These are phyloP conservation scores for Solanum paucissectum DNA, from an alignment of 257 asterid species.

Conservation along the genomic window DNA sequence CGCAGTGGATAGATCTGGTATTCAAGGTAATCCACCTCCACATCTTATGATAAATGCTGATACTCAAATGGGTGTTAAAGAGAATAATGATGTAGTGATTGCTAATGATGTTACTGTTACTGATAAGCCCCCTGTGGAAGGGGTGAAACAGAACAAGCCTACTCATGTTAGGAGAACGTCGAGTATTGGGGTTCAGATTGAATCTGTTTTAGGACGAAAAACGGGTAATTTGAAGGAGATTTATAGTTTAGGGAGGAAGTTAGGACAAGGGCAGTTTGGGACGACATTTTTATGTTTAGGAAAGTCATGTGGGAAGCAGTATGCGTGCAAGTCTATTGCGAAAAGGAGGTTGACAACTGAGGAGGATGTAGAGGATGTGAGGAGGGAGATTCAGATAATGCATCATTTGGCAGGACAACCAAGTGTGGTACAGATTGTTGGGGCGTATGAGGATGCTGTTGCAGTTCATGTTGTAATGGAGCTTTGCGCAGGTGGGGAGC, in stretches of 20 bases:
- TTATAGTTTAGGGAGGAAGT: constrained; percentile 55
- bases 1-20: constrained; percentile 4
- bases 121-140: constrained; percentile 12
- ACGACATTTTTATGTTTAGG: constrained; percentile 65
- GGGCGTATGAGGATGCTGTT: constrained; percentile 72
- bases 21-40: constrained; percentile 33
- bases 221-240: constrained; percentile 60
- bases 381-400: constrained; percentile 88
- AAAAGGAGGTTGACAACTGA: constrained; percentile 49
- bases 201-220: constrained; percentile 58
- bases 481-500: constrained; percentile 83
- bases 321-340: constrained; percentile 73
- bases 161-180: constrained; percentile 36
- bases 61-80: background rate
- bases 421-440: constrained; percentile 54
- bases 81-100: background rate
- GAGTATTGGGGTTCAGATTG: constrained; percentile 60
- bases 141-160: constrained; percentile 15
- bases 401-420: constrained; percentile 77
- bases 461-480: constrained; percentile 89
- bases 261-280: constrained; percentile 90
- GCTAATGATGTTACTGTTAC: background rate
- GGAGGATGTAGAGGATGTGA: constrained; percentile 83
- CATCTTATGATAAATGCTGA: constrained; percentile 20
- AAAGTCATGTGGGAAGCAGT: constrained; percentile 37